Evolutionary conservation across 495 filamentous ascomycete species (phyloP), one percentile per base, ranked within the genome.

Genomic region (Trichoderma parareesei): DNA sequence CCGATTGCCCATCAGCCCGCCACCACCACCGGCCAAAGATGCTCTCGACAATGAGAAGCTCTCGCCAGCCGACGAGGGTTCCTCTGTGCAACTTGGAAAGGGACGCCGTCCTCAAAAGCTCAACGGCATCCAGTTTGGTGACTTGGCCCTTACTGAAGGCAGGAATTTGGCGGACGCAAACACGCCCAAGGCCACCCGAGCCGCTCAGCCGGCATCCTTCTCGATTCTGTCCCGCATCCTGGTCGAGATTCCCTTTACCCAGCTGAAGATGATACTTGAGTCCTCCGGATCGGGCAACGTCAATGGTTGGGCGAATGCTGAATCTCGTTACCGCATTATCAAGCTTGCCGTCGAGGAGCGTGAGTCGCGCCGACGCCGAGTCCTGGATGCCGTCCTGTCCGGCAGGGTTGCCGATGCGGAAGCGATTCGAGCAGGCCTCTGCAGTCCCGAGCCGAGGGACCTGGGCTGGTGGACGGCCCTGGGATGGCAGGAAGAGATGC

Each of bases 51-150:
- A 65, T 41, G 53, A 57, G 53, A 37, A 35, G 27, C 53, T 37
- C 20, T 37, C 27, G 14, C 27, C 20, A 13, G 2, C 27, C 13
- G 27, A 69, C 75, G 66, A 76, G 78, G 55, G 41, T 3, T 72
- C 71, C 4, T 71, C 68, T 20, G 67, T 68, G 38, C 71, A 68
- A n/a, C 38, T 44, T 4, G 57, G 55, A 16, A 27, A 33, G 38
- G 40, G 55, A 14, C 71, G 75, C 55, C 80, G 85, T 64, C 78
- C 81, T 2, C 79, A 63, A 9, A 63, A 82, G 0, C 71, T 89
- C 6, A 84, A 83, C 62, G 74, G 74, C 60, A 89, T 90, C 69
- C 82, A 82, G 66, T 90, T 90, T 67, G 88, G 88, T 10, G 87
- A 90, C 65, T 72, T 83, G 8, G 76, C 83, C 11, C 69, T 78